Evolutionary conservation across 2,329 filamentous ascomycete species (phyloP), one percentile per base, ranked within the genome.

Genomic region (Harringtonia aguacate): DNA sequence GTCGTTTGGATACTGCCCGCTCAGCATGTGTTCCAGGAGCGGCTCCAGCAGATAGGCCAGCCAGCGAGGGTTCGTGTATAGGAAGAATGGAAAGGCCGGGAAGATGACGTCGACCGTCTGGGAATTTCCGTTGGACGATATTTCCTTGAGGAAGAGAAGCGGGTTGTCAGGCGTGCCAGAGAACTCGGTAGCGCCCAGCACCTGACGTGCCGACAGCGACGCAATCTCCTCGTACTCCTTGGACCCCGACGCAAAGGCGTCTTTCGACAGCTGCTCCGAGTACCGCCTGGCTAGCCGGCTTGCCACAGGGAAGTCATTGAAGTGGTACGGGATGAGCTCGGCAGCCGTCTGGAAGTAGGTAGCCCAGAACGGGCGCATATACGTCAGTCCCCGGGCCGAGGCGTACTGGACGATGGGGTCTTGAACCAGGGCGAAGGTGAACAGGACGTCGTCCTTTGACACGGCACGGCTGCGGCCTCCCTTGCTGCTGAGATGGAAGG

Each of bases 31-130:
- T 61, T 90, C 85, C 36, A 89, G 72, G 24, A 90, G 66, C 7
- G 86, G 85, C 58, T 90, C 84, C 4, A 90, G 66, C 4, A 89
- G 67, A 54, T 87, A 87, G 1, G 79, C 81, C 40, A 88, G 65
- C 84, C 84, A 88, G 46, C 77, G 71, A 2, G 86, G 85, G 52
- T 88, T 87, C 9, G 84, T 87, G 57, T 89, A 90, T 14, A 89
- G 61, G 65, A 89, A 89, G 69, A 89, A 89, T 0, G 86, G 84
- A 60, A 86, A 88, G 0, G 84, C 73, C 0, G 86, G 86, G 64
- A 86, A 90, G 52, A 92, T 88, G 40, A 92, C 84, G 63, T 89
- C 85, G 17, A 90, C 83, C 0, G 85, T 90, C 58, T 92, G 84
- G 58, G 79, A 79, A 55, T 92, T 89, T 6, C 86, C 86, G 54